These are phyloP conservation scores for Lunularia cruciata DNA, from an alignment of 225 moss, liverwort and hornwort genomes.

Conservation along the genomic window DNA sequence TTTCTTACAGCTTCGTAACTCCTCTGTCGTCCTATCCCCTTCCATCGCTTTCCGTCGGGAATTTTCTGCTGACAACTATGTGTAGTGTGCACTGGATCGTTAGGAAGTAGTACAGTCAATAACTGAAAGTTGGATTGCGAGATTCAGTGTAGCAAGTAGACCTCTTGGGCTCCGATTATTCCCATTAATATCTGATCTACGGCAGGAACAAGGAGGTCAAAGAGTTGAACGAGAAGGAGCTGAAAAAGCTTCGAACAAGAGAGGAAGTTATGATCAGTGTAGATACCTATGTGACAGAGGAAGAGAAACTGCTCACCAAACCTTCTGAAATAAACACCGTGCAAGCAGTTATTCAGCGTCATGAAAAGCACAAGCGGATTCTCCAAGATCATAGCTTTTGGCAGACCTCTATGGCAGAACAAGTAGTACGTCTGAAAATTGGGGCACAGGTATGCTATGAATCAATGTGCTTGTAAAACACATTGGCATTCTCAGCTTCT, in stretches of 20 bases:
- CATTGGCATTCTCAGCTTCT: not conserved
- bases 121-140: too few species aligned
- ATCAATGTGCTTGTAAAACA: conserved; percentile 6
- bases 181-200: not conserved
- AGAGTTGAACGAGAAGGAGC: conserved; percentile 48
- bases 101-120: too few species aligned
- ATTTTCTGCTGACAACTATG: too few species aligned
- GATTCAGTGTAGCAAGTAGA: too few species aligned
- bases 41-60: too few species aligned
- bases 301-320: conserved; percentile 34
- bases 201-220: conserved; percentile 64
- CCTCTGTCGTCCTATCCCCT: too few species aligned
- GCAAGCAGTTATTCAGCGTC: conserved; percentile 24
- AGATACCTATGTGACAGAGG: conserved; percentile 41
- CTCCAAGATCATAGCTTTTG: conserved; percentile 53
- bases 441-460: conserved; percentile 67
- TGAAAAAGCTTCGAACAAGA: conserved; percentile 47
- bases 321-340: conserved; percentile 4
- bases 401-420: conserved; percentile 53
- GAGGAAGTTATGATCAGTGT: conserved; percentile 45
- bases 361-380: conserved; percentile 36
- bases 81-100: too few species aligned
- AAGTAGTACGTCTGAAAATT: conserved; percentile 52
- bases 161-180: too few species aligned
- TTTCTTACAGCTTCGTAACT: too few species aligned